A percentile compares a stretch with the other conserved stretches of the same genome.
Evolutionary conservation across 2,329 filamentous ascomycete species (phyloP).

Genomic region (Neonectria neomacrospora): DNA sequence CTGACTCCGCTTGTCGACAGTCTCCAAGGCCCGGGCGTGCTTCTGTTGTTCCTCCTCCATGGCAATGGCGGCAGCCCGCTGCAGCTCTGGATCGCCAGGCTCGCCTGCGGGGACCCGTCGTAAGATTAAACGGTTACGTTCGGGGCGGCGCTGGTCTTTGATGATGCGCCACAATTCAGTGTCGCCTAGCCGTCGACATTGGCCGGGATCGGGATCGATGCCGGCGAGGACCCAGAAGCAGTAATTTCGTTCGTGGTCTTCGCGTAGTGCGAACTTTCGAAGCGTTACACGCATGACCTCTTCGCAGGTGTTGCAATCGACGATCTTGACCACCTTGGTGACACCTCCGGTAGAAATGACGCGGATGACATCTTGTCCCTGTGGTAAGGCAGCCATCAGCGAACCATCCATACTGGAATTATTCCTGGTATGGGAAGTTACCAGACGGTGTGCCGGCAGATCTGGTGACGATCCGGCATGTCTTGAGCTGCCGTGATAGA

Average conservation of each 20-base stretch:
- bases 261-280: conserved; percentile 86
- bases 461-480: conserved; percentile 72
- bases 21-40: conserved; percentile 71
- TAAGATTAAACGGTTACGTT: conserved; percentile 90
- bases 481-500: conserved; percentile 60
- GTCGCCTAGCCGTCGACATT: conserved; percentile 86
- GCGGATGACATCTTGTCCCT: conserved; percentile 88
- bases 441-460: conserved; percentile 69
- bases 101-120: conserved; percentile 92
- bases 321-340: conserved; percentile 93
- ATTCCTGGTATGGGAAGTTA: conserved; percentile 77
- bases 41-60: conserved; percentile 84
- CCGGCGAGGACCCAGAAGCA: conserved; percentile 96
- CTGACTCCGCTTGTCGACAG: conserved; percentile 80
- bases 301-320: conserved; percentile 89
- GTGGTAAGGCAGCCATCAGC: conserved; percentile 85
- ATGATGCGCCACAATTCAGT: conserved; percentile 91
- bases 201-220: conserved; percentile 81
- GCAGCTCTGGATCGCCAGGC: conserved; percentile 86
- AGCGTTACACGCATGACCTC: conserved; percentile 92
- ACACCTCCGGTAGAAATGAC: conserved; percentile 93
- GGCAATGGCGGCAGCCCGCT: conserved; percentile 88
- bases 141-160: conserved; percentile 83
- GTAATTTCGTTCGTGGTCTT: conserved; percentile 93
- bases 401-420: conserved; percentile 87